Evolutionary conservation across 805 yeast genomes (phyloP).

Genomic region (Teunomyces tritomae): DNA sequence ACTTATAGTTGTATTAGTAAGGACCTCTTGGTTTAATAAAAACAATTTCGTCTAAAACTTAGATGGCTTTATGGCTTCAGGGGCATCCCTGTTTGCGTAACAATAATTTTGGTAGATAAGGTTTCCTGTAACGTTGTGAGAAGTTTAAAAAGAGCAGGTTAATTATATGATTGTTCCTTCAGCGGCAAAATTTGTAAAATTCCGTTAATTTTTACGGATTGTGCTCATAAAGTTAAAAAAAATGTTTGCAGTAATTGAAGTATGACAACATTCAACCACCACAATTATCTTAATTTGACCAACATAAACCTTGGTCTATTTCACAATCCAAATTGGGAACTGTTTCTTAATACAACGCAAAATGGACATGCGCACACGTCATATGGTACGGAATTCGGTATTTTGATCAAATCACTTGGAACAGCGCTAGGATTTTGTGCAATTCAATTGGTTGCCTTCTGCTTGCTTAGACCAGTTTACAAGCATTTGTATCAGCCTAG

Average conservation of each 20-base stretch:
- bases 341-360: conserved; percentile 51
- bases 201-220: neutral
- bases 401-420: conserved; percentile 54
- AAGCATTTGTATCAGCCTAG: conserved; percentile 54
- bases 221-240: too few species aligned
- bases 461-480: conserved; percentile 32
- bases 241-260: neutral
- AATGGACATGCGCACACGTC: conserved; percentile 58
- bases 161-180: neutral
- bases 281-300: conserved; percentile 26
- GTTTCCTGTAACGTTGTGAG: too few species aligned
- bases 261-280: conserved; percentile 9
- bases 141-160: too few species aligned
- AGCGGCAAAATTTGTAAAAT: neutral
- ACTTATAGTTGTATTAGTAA: too few species aligned
- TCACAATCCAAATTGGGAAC: conserved; percentile 26
- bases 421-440: conserved; percentile 54
- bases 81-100: too few species aligned
- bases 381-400: conserved; percentile 55
- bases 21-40: too few species aligned
- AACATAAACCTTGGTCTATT: conserved; percentile 28
- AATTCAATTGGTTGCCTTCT: conserved; percentile 47
- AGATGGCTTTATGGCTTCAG: too few species aligned
- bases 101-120: too few species aligned
- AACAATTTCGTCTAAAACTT: too few species aligned